Conservation (phyloP, 495 filamentous ascomycete genomes). For the Aspergillus egyptiacus region DNA sequence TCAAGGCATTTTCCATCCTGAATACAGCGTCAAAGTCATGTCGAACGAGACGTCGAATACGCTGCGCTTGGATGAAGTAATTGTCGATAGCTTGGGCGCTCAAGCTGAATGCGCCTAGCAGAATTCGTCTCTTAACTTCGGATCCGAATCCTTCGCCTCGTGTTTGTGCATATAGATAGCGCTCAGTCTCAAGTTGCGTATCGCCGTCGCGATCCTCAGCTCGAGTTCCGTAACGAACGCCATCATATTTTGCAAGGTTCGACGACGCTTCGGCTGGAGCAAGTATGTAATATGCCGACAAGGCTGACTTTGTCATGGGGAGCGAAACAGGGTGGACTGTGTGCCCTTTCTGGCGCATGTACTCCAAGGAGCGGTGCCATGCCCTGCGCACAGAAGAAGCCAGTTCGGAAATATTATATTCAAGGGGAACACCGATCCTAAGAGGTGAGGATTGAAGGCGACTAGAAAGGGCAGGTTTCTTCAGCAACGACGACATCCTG, state of each 20-base stretch:
- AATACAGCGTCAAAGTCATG: conserved; percentile 82
- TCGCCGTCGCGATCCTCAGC: conserved; percentile 25
- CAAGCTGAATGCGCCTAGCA: conserved; percentile 85
- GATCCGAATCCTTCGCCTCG: conserved; percentile 68
- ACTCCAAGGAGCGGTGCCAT: conserved; percentile 57
- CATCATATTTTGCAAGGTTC: conserved; percentile 97
- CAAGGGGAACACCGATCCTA: conserved; percentile 69
- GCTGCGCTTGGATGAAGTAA: conserved; percentile 93
- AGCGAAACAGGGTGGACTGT: conserved; percentile 70
- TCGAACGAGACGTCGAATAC: conserved; percentile 75
- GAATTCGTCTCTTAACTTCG: conserved; percentile 79
- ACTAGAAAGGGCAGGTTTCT: conserved; percentile 18
- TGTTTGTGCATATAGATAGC: conserved; percentile 68
- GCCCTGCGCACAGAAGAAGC: conserved; percentile 56
- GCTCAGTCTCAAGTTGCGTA: conserved; percentile 26
- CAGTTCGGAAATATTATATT: conserved; percentile 88
- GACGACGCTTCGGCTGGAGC: conserved; percentile 93
- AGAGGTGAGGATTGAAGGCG: conserved; percentile 27
- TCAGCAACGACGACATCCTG: conserved; percentile 30
- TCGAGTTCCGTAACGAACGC: conserved; percentile 76
- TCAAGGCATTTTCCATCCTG: conserved; percentile 56
- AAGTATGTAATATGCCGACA: conserved; percentile 92
- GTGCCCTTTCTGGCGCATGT: conserved; percentile 58
- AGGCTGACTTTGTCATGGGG: conserved; percentile 73
- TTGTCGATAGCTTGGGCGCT: conserved; percentile 90